Conservation (phyloP, 1,284 basidiomycete genomes). For the Cryptococcus sp. region DNA sequence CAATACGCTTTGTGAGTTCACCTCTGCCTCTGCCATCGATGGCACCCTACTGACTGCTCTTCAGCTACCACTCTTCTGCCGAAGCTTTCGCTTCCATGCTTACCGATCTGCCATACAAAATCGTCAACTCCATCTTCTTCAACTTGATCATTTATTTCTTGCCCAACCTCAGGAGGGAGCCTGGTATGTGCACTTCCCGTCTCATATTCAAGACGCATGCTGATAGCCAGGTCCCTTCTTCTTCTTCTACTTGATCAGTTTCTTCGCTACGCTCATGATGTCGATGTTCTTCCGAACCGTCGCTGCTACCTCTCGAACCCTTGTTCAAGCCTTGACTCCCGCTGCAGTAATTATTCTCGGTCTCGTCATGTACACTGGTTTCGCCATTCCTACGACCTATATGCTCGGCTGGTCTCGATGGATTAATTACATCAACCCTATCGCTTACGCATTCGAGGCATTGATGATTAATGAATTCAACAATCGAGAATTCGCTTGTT, state of each 20-base stretch:
- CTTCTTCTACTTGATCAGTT: constrained; percentile 33
- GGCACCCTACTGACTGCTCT: not conserved
- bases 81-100: constrained; percentile 51
- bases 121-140: constrained; percentile 43
- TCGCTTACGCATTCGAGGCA: constrained; percentile 49
- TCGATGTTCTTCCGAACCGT: constrained; percentile 53
- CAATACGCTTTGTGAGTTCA: constrained; percentile 48
- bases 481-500: constrained; percentile 41
- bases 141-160: constrained; percentile 50
- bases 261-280: constrained; percentile 48
- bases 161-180: constrained; percentile 47
- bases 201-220: not conserved
- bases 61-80: constrained; percentile 49
- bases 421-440: constrained; percentile 53
- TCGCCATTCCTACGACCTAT: constrained; percentile 45
- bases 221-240: constrained; percentile 18
- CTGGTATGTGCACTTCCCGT: constrained; percentile 16
- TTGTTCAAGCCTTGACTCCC: constrained; percentile 49
- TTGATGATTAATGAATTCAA: constrained; percentile 55
- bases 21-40: not conserved
- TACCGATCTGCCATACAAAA: constrained; percentile 52
- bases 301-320: constrained; percentile 46
- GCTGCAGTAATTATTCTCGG: constrained; percentile 50
- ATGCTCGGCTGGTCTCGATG: constrained; percentile 52
- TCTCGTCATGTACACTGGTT: constrained; percentile 52